Base-by-base conservation (phyloP, 2,329 filamentous ascomycete species). In the Trichoderma koningii region DNA sequence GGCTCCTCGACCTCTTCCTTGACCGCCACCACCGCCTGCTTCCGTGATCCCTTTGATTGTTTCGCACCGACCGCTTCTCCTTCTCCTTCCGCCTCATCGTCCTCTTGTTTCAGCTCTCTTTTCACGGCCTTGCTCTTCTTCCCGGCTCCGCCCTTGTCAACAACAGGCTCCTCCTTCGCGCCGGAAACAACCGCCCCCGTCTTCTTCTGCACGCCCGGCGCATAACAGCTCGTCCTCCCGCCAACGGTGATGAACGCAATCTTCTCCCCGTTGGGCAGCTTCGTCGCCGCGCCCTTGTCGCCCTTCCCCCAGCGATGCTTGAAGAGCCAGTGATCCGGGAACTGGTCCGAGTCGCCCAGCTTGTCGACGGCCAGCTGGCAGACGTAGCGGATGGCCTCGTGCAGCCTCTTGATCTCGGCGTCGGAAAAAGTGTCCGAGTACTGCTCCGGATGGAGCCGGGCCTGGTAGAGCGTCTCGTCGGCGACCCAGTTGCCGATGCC, bases 401-500 rank as follows among this genome's bases (percentile, higher is more conserved):
- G 89, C 2, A 99, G 81, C 45, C 81, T 82, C 68, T 85, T 83
- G 68, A 96, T 86, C 75, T 97, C 89, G 0, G 79, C 83, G 38
- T 91, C 86, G 67, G 76, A 82, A 69, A 98, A 90, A 0, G 91
- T 90, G 72, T 97, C 89, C 77, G 89, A 92, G 78, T 96, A 96
- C 74, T 97, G 92, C 75, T 97, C 94, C 0, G 95, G 95, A 70
- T 99, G 94, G 17, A 98, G 84, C 56, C 85, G 87, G 5, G 95
- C 90, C 70, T 98, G 89, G 73, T 93, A 99, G 59, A 99, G 81
- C 7, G 97, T 89, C 76, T 99, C 95, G 73, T 99, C 95, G 0
- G 89, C 93, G 62, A 99, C 94, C 94, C 94, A 99, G 74, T 98
- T 98, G 0, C 95, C 95, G 68, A 99, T 91, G 7, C 95, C 95